A percentile compares a stretch with the other conserved stretches of the same genome.
phyloP scores from a whole-genome alignment of 1,284 basidiomycete genomes.

The Cryptococcus floricola region DNA sequence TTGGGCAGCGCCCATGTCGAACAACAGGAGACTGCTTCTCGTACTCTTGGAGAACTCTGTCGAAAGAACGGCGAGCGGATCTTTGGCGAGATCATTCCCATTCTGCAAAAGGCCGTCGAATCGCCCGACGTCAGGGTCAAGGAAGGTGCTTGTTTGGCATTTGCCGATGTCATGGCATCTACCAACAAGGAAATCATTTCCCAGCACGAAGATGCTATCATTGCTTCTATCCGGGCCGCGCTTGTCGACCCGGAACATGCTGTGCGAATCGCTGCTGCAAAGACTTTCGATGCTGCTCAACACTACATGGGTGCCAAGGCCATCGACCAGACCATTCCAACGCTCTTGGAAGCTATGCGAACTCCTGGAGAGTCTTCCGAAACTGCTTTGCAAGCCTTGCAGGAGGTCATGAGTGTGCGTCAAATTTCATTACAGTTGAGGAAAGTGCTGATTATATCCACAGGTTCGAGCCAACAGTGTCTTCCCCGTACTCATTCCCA shows the following conservation, averaged over 20 bases:
- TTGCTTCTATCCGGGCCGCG: conserved; percentile 75
- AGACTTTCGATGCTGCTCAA: conserved; percentile 90
- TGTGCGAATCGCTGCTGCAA: conserved; percentile 89
- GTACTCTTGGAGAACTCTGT: conserved; percentile 83
- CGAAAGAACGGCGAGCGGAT: conserved; percentile 95
- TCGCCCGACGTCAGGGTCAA: conserved; percentile 72
- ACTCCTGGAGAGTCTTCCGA: conserved; percentile 86
- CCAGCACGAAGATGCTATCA: conserved; percentile 85
- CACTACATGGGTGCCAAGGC: conserved; percentile 79
- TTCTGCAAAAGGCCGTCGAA: conserved; percentile 65
- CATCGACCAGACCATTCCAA: conserved; percentile 95
- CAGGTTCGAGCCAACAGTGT: conserved; percentile 87
- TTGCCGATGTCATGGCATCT: conserved; percentile 87
- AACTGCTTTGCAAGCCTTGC: conserved; percentile 84
- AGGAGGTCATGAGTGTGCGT: conserved; percentile 88
- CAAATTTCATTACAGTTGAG: background rate
- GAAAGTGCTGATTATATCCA: background rate
- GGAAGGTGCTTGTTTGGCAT: conserved; percentile 81
- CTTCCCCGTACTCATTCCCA: conserved; percentile 97
- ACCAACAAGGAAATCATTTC: conserved; percentile 82
- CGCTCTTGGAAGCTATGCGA: conserved; percentile 84
- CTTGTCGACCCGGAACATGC: conserved; percentile 82
- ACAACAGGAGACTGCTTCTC: conserved; percentile 88
- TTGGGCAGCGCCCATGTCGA: conserved; percentile 76
- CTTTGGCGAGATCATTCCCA: conserved; percentile 75